Evolutionary conservation across 2,329 filamentous ascomycete genomes (phyloP).

Genomic region (Rugonectria rugulosa): DNA sequence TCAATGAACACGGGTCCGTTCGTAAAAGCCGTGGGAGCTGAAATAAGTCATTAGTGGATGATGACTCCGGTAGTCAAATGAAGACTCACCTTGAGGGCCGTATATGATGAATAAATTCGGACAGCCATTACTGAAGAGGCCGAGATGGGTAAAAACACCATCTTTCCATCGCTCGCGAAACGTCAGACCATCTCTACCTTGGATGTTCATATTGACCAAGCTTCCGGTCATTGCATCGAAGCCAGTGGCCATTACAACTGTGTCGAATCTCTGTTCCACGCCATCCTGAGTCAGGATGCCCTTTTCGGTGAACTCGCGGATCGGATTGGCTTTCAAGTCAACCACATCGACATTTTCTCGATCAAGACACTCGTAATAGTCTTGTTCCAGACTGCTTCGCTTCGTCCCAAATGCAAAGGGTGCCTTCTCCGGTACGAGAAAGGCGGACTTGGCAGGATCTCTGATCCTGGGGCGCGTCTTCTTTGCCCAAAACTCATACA

Average conservation of each 20-base stretch:
- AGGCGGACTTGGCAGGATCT: conserved; percentile 51
- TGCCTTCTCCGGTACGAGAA: conserved; percentile 55
- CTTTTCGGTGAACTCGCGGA: conserved; percentile 47
- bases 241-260: conserved; percentile 37
- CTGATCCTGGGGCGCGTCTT: conserved; percentile 53
- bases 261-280: conserved; percentile 30
- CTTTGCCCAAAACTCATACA: conserved; percentile 58
- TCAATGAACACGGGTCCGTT: conserved; percentile 35
- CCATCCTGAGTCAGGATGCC: conserved; percentile 51
- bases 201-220: conserved; percentile 31
- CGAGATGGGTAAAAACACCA: conserved; percentile 32
- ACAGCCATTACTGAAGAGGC: conserved; percentile 30
- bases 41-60: neutral
- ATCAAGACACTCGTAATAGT: conserved; percentile 59
- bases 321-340: conserved; percentile 51
- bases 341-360: conserved; percentile 56
- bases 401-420: conserved; percentile 57
- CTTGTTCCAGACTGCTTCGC: conserved; percentile 54
- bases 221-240: conserved; percentile 35
- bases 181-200: conserved; percentile 22
- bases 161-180: conserved; percentile 26
- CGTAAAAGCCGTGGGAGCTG: conserved; percentile 24
- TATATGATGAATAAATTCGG: conserved; percentile 38
- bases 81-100: conserved; percentile 29
- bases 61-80: neutral